A percentile compares a stretch with the other conserved stretches of the same genome.
Conservation (phyloP, 2,329 filamentous ascomycete genomes). For the Hypoxylon sp. region DNA sequence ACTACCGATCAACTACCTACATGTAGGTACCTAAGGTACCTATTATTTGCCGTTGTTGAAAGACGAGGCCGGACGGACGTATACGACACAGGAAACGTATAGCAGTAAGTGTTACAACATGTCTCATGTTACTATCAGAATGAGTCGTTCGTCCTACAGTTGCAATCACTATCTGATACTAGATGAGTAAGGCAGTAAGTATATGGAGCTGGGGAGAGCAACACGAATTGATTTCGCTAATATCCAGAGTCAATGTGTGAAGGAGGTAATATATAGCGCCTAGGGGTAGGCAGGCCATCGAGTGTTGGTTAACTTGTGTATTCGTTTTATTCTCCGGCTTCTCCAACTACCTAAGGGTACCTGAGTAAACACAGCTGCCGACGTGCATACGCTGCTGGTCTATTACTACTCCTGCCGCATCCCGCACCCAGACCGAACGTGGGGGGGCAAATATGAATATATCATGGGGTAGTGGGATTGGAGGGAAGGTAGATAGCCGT, state of each 20-base stretch:
- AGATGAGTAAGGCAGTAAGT: not conserved
- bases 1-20: too few species aligned
- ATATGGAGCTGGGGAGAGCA: not conserved
- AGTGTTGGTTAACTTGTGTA: conserved; percentile 10
- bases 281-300: too few species aligned
- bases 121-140: too few species aligned
- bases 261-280: not conserved
- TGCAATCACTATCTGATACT: not conserved
- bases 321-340: conserved; percentile 26
- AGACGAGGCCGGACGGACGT: too few species aligned
- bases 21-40: too few species aligned
- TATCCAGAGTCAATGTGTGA: not conserved
- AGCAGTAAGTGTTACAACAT: too few species aligned
- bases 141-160: not conserved
- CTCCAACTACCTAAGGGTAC: conserved; percentile 18
- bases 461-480: conserved; percentile 11
- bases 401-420: conserved; percentile 17
- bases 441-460: conserved; percentile 16
- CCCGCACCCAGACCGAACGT: conserved; percentile 14
- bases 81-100: too few species aligned
- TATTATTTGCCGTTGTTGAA: too few species aligned
- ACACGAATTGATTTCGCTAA: not conserved
- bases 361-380: too few species aligned
- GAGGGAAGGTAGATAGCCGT: conserved; percentile 11
- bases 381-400: conserved; percentile 8